A percentile compares a stretch with the other conserved stretches of the same genome.
Evolutionary conservation across 1,284 basidiomycete species (phyloP).

Genomic region (Xerocomus amazonicus): DNA sequence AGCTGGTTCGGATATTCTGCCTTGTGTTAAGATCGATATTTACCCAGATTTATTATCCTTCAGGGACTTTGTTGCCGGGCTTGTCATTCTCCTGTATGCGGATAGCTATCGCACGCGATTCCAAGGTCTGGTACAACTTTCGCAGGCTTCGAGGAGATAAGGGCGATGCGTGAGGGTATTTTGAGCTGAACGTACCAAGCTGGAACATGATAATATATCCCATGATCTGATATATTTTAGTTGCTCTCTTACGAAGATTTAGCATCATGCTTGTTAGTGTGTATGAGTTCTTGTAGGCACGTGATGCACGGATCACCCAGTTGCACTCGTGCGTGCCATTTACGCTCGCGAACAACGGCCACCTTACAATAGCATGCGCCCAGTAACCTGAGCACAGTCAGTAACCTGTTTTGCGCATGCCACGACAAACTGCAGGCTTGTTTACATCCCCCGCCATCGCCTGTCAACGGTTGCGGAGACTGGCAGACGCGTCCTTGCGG

Average conservation of each 20-base stretch:
- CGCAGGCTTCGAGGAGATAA: slow-evolving; percentile 30
- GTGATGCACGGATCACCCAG: slow-evolving; percentile 11
- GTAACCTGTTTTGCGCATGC: slow-evolving; percentile 20
- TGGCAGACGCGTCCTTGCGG: slow-evolving; percentile 56
- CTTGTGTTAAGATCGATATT: slow-evolving; percentile 1
- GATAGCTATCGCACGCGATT: slow-evolving; percentile 64
- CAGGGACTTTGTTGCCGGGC: slow-evolving; percentile 77
- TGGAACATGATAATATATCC: slow-evolving; percentile 18
- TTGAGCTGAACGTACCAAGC: background rate
- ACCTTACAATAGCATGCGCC: slow-evolving; percentile 14
- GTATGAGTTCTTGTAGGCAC: slow-evolving; percentile 6
- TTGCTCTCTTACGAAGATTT: slow-evolving; percentile 3
- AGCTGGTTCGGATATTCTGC: slow-evolving; percentile 67
- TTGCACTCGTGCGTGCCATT: background rate
- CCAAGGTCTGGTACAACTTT: slow-evolving; percentile 45
- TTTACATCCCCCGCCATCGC: slow-evolving; percentile 18
- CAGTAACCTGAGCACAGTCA: slow-evolving; percentile 12
- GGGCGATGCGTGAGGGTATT: background rate
- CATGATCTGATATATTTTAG: slow-evolving; percentile 17
- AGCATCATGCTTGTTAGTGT: background rate
- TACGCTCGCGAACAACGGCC: slow-evolving; percentile 1
- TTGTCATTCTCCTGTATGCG: slow-evolving; percentile 73
- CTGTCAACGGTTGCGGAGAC: slow-evolving; percentile 37
- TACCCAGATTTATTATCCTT: slow-evolving; percentile 7
- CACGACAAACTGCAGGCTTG: slow-evolving; percentile 15